Conservation (phyloP, 2,329 filamentous ascomycete species). For the Pyrenochaeta sp. region DNA sequence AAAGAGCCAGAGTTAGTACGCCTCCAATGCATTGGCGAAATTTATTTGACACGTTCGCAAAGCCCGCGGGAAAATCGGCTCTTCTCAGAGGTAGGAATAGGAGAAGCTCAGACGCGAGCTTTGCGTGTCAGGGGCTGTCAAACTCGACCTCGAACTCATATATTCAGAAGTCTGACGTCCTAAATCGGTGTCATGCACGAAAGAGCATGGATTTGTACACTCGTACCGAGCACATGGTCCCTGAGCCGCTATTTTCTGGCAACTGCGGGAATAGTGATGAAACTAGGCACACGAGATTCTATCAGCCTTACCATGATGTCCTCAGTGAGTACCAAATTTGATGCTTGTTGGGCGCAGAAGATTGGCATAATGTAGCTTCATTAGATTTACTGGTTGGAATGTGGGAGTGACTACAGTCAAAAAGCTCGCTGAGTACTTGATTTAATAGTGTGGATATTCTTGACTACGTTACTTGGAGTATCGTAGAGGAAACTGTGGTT, state of each 20-base stretch:
- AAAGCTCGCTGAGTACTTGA: neutral
- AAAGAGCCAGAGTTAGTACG: conserved; percentile 5
- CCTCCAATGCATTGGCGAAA: conserved; percentile 17
- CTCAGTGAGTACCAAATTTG: conserved; percentile 20
- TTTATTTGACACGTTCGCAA: conserved; percentile 8
- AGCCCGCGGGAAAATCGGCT: conserved; percentile 1
- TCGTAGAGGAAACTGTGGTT: neutral
- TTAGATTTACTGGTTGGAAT: no score
- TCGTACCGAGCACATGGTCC: conserved; percentile 1
- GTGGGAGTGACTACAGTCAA: no score
- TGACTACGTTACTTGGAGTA: neutral
- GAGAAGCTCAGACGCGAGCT: conserved; percentile 27
- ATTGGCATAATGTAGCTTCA: no score
- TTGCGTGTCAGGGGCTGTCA: conserved; percentile 28
- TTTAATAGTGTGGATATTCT: neutral
- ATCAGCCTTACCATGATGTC: conserved; percentile 22
- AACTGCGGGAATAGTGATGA: neutral
- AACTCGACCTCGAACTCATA: neutral
- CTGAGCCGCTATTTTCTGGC: conserved; percentile 17
- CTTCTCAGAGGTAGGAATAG: conserved; percentile 11
- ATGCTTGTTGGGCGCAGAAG: neutral
- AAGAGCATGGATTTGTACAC: neutral
- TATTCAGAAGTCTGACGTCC: conserved; percentile 1
- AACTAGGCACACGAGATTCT: conserved; percentile 21
- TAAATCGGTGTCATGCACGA: neutral